Evolutionary conservation across 2,329 filamentous ascomycete genomes (phyloP), one percentile per base, ranked within the genome.

Genomic region (Penicillium sp.): DNA sequence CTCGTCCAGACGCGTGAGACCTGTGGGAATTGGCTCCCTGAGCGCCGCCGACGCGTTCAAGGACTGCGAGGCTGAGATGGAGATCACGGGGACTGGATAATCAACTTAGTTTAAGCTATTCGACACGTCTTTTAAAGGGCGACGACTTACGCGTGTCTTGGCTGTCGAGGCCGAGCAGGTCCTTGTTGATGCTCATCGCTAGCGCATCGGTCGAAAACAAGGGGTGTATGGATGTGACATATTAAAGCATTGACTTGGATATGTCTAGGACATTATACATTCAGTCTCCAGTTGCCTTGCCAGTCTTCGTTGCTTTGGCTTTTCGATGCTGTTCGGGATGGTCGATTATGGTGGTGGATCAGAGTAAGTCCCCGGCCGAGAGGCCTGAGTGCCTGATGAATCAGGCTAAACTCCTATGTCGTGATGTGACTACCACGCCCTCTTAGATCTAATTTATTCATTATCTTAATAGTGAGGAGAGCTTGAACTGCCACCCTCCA

Each of bases 1-100:
- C 60, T 72, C 75, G 71, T 87, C 82, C 44, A 87, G 80, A 58
- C 77, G 78, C 44, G 71, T 38, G 15, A 86, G 72, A 22, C 84
- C 83, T 10, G 83, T 86, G 6, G 71, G 64, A 19, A 78, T 68
- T 4, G 70, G 60, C 26, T 66, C 59, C 22, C 64, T 37, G 33
- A 59, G 45, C 5, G 67, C 56, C 40, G 66, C 66, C 2, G 72
- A 73, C 47, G 72, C 70, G 57, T 73, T 71, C 3, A 78, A 63
- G 2, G 75, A 76, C 64, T 78, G 75, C 12, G 76, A 78, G 33
- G 76, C 76, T 9, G 75, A 72, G 42, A 76, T 75, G 12, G 73
- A 78, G 45, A 71, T 64, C 53, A 75, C 68, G 7, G 74, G 73
- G 24, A 62, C 76, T 55, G 3, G 22, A 44, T 9, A 7, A 8